A percentile compares a stretch with the other conserved stretches of the same genome.
Conservation (phyloP, 331 rosid genomes). For the Dryas integrifolia region DNA sequence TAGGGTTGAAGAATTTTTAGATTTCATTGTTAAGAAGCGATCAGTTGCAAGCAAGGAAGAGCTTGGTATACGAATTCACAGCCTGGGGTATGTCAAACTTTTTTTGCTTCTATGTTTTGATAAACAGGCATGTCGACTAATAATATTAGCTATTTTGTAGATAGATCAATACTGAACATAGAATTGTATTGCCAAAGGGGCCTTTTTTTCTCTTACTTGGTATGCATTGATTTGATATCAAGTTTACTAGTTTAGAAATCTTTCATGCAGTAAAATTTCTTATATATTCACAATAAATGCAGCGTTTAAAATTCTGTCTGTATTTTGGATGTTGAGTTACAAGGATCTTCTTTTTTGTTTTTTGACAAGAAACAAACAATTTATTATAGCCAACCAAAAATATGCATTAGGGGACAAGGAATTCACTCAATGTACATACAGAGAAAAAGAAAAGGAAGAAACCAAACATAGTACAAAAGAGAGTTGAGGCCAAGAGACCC, state of each 20-base stretch:
- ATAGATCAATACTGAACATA: not conserved
- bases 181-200: not conserved
- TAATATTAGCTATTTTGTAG: not conserved
- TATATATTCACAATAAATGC: not conserved
- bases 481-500: too few relatives aligned
- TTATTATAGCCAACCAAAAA: too few relatives aligned
- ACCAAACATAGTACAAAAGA: too few relatives aligned
- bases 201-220: not conserved
- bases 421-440: too few relatives aligned
- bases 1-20: conserved; percentile 54
- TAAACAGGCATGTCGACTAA: not conserved
- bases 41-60: conserved; percentile 52
- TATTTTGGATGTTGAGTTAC: not conserved
- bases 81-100: conserved; percentile 60
- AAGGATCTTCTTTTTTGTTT: too few relatives aligned
- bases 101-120: conserved; percentile 18
- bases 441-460: too few relatives aligned
- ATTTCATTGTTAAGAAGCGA: conserved; percentile 56
- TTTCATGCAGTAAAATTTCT: not conserved
- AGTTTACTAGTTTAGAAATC: not conserved
- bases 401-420: too few relatives aligned
- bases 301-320: not conserved
- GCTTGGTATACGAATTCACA: conserved; percentile 75
- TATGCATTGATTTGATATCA: not conserved
- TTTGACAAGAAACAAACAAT: too few relatives aligned